Percentiles rank a stretch among this genome's conserved stretches.
Conservation (phyloP, 2,329 filamentous ascomycete genomes). For the Biscogniauxia mediterranea region DNA sequence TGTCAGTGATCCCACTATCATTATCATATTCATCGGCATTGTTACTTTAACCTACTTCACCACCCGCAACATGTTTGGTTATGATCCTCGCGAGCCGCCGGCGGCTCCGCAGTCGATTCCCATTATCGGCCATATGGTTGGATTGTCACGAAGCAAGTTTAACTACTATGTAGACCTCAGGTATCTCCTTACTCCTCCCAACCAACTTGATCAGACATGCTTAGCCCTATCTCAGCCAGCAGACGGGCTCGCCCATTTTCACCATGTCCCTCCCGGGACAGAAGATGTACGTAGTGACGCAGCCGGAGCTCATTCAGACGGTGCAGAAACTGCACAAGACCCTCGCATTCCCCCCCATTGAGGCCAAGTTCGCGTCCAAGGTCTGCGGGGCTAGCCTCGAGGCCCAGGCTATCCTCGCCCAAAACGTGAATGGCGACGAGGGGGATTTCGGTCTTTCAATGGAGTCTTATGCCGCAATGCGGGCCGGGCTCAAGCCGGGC, state of each 20-base stretch:
- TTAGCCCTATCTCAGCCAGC: constrained; percentile 9
- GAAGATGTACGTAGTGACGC: constrained; percentile 42
- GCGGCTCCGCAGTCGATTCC: constrained; percentile 31
- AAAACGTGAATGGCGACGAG: constrained; percentile 37
- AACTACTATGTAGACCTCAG: constrained; percentile 35
- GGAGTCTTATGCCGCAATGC: constrained; percentile 36
- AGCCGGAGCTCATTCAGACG: constrained; percentile 34
- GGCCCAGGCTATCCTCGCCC: constrained; percentile 29
- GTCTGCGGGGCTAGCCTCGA: constrained; percentile 31
- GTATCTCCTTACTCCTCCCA: constrained; percentile 12
- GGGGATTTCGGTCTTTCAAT: constrained; percentile 32
- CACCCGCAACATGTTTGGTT: constrained; percentile 19
- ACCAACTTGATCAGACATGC: neutral
- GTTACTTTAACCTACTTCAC: constrained; percentile 7
- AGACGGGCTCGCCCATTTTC: constrained; percentile 34
- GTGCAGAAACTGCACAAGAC: constrained; percentile 39
- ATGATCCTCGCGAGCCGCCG: constrained; percentile 33
- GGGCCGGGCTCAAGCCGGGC: constrained; percentile 32
- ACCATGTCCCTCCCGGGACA: constrained; percentile 41
- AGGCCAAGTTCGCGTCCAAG: constrained; percentile 31
- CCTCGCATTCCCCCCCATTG: constrained; percentile 39
- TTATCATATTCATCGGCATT: constrained; percentile 7
- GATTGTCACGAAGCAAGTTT: constrained; percentile 29
- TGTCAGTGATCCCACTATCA: neutral
- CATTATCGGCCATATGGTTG: constrained; percentile 32